These are phyloP conservation scores for Protomyces lactucae-debilis DNA, from an alignment of 1,139 yeast species.

Conservation along the genomic window DNA sequence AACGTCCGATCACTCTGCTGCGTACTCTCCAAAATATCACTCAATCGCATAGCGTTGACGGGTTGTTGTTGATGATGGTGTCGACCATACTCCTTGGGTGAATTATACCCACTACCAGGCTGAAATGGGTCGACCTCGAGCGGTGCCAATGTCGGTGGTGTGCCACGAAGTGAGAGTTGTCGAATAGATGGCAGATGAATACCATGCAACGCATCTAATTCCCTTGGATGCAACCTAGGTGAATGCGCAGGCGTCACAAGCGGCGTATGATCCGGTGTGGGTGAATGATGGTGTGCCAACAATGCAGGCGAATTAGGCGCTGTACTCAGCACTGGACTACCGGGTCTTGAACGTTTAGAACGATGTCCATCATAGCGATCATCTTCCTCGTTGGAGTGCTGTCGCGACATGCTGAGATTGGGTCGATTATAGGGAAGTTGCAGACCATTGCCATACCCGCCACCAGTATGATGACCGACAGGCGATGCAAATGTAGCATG, in stretches of 20 bases:
- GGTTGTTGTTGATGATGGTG: constrained; percentile 19
- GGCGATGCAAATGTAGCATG: constrained; percentile 27
- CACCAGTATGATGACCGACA: constrained; percentile 1
- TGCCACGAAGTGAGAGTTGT: constrained; percentile 39
- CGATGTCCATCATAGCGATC: constrained; percentile 34
- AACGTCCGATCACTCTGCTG: constrained; percentile 14
- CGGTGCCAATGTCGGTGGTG: constrained; percentile 41
- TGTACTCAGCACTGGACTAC: constrained; percentile 61
- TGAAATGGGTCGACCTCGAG: constrained; percentile 36
- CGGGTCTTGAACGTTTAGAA: constrained; percentile 67
- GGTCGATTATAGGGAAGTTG: constrained; percentile 19
- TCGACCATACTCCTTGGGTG: constrained; percentile 5
- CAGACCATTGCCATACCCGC: constrained; percentile 27
- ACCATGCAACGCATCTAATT: constrained; percentile 36
- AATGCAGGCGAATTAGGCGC: constrained; percentile 53
- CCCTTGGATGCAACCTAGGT: constrained; percentile 47
- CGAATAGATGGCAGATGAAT: constrained; percentile 44
- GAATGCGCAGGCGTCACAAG: constrained; percentile 57
- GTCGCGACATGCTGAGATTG: constrained; percentile 28
- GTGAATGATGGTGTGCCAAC: constrained; percentile 36
- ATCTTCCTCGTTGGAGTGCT: constrained; percentile 28
- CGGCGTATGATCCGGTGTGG: constrained; percentile 55
- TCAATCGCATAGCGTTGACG: constrained; percentile 12
- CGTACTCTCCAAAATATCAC: constrained; percentile 20
- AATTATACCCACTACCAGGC: constrained; percentile 20